phyloP scores from a whole-genome alignment of 2,329 filamentous ascomycete genomes.

The Boeremia exigua region DNA sequence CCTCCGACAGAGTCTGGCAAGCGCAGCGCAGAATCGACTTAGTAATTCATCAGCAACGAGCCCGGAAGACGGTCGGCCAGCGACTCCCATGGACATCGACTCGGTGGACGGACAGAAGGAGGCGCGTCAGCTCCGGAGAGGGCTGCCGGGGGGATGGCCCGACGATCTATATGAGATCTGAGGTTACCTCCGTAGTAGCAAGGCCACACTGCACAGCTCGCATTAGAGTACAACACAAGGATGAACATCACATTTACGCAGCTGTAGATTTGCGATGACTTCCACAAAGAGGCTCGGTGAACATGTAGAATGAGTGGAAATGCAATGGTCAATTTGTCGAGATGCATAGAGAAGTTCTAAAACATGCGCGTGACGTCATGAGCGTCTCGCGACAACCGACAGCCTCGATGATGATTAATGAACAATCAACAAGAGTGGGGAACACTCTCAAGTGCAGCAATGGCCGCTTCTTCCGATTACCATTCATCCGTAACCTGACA shows the following conservation, averaged over 20 bases:
- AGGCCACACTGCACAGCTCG: no score
- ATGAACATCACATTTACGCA: not conserved
- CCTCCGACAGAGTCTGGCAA: no score
- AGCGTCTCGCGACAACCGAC: not conserved
- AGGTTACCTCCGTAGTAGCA: no score
- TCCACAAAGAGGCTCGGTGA: not conserved
- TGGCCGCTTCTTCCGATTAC: not conserved
- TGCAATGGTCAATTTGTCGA: not conserved
- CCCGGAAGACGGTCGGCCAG: not conserved
- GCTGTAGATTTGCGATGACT: not conserved
- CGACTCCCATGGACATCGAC: constrained; percentile 3
- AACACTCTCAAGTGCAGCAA: not conserved
- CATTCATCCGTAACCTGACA: not conserved
- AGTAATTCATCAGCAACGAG: not conserved
- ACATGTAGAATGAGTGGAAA: not conserved
- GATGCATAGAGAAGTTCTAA: not conserved
- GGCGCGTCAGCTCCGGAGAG: not conserved
- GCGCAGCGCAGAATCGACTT: no score
- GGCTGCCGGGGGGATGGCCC: not conserved
- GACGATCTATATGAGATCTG: not conserved
- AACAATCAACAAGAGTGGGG: constrained; percentile 7
- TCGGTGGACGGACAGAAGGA: not conserved
- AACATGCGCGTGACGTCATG: constrained; percentile 10
- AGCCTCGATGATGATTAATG: constrained; percentile 18
- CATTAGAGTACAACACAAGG: not conserved